Percentiles rank a stretch among this genome's conserved stretches.
phyloP scores from a whole-genome alignment of 352 stramenopile genomes.

The Pythium dissimile region DNA sequence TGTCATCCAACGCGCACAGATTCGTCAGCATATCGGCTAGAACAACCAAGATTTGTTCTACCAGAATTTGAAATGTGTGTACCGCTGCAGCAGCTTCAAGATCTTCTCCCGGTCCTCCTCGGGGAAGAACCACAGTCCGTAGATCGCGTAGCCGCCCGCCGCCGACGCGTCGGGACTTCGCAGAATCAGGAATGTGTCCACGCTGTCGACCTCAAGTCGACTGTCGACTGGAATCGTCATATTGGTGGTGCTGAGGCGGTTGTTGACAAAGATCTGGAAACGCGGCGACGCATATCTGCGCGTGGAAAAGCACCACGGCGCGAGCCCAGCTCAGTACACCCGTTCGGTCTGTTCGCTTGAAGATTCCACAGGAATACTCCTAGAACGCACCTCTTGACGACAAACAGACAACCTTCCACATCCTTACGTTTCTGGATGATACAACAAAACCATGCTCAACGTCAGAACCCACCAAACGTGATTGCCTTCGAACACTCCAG shows the following conservation, averaged over 20 bases:
- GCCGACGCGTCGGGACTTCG: conserved; percentile 43
- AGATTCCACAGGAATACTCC: too few species aligned
- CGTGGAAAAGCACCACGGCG: background rate
- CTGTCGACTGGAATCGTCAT: conserved; percentile 75
- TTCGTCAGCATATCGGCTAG: too few species aligned
- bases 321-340: too few species aligned
- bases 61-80: background rate
- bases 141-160: conserved; percentile 66
- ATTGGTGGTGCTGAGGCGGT: conserved; percentile 86
- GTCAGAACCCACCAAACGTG: background rate
- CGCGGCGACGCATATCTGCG: conserved; percentile 62
- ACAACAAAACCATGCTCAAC: background rate
- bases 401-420: conserved; percentile 80
- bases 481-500: background rate
- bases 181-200: conserved; percentile 85
- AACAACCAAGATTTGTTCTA: background rate
- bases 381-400: conserved; percentile 63
- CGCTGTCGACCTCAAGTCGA: conserved; percentile 72
- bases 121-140: conserved; percentile 86
- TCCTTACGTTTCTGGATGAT: conserved; percentile 77
- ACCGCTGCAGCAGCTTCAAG: conserved; percentile 67
- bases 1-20: too few species aligned
- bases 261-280: conserved; percentile 89
- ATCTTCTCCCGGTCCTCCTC: conserved; percentile 84
- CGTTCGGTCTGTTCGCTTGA: too few species aligned